These are phyloP conservation scores for Cryphonectria radicalis DNA, from an alignment of 2,329 filamentous ascomycete genomes.

Conservation along the genomic window DNA sequence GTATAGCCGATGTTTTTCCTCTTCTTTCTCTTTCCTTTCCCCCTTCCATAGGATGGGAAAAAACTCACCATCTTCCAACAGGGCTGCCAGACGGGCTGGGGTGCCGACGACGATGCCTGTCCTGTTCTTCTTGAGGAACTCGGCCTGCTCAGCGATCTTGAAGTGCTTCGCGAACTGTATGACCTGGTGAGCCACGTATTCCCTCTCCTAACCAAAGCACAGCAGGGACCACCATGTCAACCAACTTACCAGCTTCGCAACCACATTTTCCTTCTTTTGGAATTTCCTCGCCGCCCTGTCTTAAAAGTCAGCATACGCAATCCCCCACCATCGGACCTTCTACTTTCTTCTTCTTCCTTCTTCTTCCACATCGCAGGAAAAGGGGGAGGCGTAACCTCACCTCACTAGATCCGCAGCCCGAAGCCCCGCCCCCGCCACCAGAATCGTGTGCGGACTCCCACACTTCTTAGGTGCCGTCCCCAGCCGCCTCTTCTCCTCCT, in stretches of 20 bases:
- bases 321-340: not conserved
- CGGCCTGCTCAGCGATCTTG: slow-evolving; percentile 85
- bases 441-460: slow-evolving; percentile 81
- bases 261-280: slow-evolving; percentile 74
- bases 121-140: slow-evolving; percentile 70
- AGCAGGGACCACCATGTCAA: not conserved
- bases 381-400: slow-evolving; percentile 44
- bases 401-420: slow-evolving; percentile 82
- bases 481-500: slow-evolving; percentile 55
- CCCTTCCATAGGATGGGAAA: too few species aligned
- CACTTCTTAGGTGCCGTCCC: slow-evolving; percentile 68
- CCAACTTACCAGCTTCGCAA: slow-evolving; percentile 74
- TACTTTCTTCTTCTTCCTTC: not conserved
- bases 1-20: not conserved
- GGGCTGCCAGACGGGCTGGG: slow-evolving; percentile 77
- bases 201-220: not conserved
- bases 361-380: not conserved
- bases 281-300: slow-evolving; percentile 73
- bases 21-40: too few species aligned
- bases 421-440: slow-evolving; percentile 83
- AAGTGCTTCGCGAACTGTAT: slow-evolving; percentile 90
- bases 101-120: slow-evolving; percentile 92
- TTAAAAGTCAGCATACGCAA: slow-evolving; percentile 31
- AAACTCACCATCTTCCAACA: slow-evolving; percentile 75
- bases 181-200: slow-evolving; percentile 28